A percentile compares a stretch with the other conserved stretches of the same genome.
phyloP scores from a whole-genome alignment of 2,329 filamentous ascomycete species.

The Ophiostoma ips region DNA sequence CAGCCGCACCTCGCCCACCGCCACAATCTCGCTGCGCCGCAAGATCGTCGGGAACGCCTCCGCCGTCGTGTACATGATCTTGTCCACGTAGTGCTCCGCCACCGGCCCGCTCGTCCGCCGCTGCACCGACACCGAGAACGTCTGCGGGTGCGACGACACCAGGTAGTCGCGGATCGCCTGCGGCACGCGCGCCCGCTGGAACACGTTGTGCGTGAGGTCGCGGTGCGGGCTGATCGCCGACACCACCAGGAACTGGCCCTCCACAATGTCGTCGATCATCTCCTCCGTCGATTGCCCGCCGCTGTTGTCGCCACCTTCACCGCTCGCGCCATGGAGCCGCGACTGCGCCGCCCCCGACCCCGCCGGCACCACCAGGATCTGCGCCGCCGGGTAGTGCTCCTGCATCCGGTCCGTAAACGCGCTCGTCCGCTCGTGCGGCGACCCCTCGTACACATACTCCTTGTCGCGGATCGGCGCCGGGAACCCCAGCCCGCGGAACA shows the following conservation, averaged over 20 bases:
- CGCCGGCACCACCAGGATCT: constrained; percentile 41
- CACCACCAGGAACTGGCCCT: constrained; percentile 82
- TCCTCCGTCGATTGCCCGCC: constrained; percentile 40
- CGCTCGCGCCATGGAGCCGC: constrained; percentile 3
- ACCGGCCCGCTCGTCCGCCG: constrained; percentile 56
- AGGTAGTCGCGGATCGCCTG: constrained; percentile 77
- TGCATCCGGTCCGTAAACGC: constrained; percentile 87
- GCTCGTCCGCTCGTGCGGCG: constrained; percentile 58
- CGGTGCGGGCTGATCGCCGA: constrained; percentile 70
- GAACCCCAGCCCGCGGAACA: constrained; percentile 82
- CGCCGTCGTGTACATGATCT: constrained; percentile 67
- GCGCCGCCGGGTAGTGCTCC: constrained; percentile 73
- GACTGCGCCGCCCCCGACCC: constrained; percentile 1
- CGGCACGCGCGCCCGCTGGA: constrained; percentile 73
- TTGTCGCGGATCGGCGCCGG: constrained; percentile 70
- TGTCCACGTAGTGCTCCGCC: constrained; percentile 65
- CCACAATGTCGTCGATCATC: constrained; percentile 52
- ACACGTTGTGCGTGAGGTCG: constrained; percentile 69
- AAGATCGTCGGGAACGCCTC: constrained; percentile 87
- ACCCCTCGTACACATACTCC: constrained; percentile 81
- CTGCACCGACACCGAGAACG: constrained; percentile 64
- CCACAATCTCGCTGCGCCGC: constrained; percentile 70
- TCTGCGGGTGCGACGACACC: constrained; percentile 60
- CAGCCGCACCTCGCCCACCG: constrained; percentile 50
- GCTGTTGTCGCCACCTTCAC: neutral